phyloP scores from a whole-genome alignment of 345 rosid genomes.

The Dimocarpus longan region DNA sequence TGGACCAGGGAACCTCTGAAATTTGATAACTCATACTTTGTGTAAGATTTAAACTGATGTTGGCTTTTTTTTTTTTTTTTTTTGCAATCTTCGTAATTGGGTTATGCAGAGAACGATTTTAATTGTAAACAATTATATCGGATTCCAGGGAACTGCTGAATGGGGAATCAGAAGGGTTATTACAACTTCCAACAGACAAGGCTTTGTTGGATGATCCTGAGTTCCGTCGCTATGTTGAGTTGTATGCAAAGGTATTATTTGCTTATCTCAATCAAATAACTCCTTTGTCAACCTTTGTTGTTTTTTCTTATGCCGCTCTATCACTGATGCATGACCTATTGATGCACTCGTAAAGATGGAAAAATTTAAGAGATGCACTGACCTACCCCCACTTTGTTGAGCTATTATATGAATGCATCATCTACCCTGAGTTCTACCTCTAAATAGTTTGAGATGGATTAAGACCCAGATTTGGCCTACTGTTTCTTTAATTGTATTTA shows the following conservation, averaged over 20 bases:
- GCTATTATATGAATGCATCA: background rate
- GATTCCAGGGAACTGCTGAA: constrained; percentile 64
- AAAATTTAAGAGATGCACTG: constrained; percentile 8
- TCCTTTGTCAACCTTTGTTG: background rate
- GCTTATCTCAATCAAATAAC: background rate
- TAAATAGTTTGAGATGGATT: background rate
- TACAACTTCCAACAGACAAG: constrained; percentile 87
- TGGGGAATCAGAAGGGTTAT: constrained; percentile 77
- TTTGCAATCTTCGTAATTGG: background rate
- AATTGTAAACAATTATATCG: background rate
- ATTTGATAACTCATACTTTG: constrained; percentile 92
- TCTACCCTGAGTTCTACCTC: background rate
- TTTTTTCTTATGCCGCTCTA: background rate
- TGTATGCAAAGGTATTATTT: constrained; percentile 73
- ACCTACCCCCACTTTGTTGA: background rate
- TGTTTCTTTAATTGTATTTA: background rate
- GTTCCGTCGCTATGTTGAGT: constrained; percentile 72
- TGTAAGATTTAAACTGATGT: constrained; percentile 48
- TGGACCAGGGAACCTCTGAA: constrained; percentile 94
- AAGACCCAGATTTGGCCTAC: constrained; percentile 16
- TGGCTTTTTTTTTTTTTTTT: background rate
- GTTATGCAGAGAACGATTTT: background rate
- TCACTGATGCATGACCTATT: background rate
- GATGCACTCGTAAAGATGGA: constrained; percentile 1
- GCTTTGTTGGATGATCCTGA: constrained; percentile 68